Conservation (phyloP, 2,329 filamentous ascomycete genomes). For the Cladobotryum protrusum region DNA sequence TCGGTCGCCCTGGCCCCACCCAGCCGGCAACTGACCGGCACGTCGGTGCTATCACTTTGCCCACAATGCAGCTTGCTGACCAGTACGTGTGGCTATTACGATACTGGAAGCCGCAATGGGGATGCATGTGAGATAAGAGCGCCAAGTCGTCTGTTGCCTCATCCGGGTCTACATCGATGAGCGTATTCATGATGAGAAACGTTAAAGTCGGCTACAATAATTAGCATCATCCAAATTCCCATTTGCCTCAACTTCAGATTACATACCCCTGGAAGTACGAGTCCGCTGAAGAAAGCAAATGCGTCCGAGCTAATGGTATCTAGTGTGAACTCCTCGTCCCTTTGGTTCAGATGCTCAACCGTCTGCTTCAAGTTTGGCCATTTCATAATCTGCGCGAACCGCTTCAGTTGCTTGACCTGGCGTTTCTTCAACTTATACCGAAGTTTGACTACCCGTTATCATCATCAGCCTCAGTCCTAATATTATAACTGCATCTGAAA, state of each 20-base stretch:
- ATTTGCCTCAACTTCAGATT: neutral
- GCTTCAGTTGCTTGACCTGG: conserved; percentile 62
- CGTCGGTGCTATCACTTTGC: conserved; percentile 68
- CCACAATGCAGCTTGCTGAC: conserved; percentile 65
- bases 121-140: conserved; percentile 61
- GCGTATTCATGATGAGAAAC: conserved; percentile 71
- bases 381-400: conserved; percentile 66
- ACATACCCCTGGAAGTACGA: conserved; percentile 63
- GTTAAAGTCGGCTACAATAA: conserved; percentile 50
- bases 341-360: conserved; percentile 54
- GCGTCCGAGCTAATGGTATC: conserved; percentile 61
- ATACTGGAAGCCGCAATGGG: conserved; percentile 69
- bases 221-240: neutral
- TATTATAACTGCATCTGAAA: neutral
- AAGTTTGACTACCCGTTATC: conserved; percentile 43
- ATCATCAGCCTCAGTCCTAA: neutral
- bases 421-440: conserved; percentile 59
- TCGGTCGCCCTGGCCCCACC: conserved; percentile 66
- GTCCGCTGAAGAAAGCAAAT: conserved; percentile 71
- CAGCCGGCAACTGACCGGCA: conserved; percentile 66
- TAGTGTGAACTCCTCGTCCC: conserved; percentile 51
- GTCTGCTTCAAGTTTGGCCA: conserved; percentile 68
- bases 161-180: conserved; percentile 69
- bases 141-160: conserved; percentile 58
- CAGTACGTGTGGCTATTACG: conserved; percentile 70